Percentiles rank a stretch among this genome's conserved stretches.
Conservation (phyloP, 345 rosid species). For the Nasturtium officinale region DNA sequence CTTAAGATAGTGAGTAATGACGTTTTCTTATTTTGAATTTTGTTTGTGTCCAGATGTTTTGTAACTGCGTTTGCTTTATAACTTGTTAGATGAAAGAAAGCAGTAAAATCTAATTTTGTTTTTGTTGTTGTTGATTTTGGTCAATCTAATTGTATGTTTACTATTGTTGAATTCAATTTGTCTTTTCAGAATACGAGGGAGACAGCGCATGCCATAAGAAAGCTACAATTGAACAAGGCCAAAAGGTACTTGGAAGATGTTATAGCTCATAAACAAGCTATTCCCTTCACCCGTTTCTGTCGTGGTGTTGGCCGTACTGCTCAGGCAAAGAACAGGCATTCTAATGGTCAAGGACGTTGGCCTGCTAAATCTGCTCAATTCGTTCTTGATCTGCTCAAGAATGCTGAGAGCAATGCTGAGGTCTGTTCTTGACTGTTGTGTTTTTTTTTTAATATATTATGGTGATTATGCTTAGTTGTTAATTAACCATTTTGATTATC, state of each 20-base stretch:
- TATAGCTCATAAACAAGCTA: slow-evolving; percentile 92
- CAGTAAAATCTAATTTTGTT: background rate
- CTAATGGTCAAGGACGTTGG: slow-evolving; percentile 98
- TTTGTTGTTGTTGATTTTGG: background rate
- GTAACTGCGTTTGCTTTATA: background rate
- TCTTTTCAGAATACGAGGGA: slow-evolving; percentile 79
- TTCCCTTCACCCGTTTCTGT: slow-evolving; percentile 96
- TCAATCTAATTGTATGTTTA: background rate
- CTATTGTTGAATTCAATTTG: background rate
- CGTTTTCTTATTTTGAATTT: background rate
- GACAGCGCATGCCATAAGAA: slow-evolving; percentile 80
- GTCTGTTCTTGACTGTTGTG: slow-evolving; percentile 29
- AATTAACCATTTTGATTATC: background rate
- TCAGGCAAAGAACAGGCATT: slow-evolving; percentile 97
- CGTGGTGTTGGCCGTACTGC: slow-evolving; percentile 98
- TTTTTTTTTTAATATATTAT: background rate
- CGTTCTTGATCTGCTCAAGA: slow-evolving; percentile 91
- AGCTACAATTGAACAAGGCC: slow-evolving; percentile 81
- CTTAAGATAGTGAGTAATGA: background rate
- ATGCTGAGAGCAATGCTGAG: slow-evolving; percentile 98
- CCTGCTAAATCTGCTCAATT: slow-evolving; percentile 89
- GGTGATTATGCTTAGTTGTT: background rate
- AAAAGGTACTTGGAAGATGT: slow-evolving; percentile 98
- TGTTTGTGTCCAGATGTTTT: background rate
- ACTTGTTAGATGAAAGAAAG: background rate